Evolutionary conservation across 805 yeast genomes (phyloP).

Genomic region (Lipomyces starkeyi): DNA sequence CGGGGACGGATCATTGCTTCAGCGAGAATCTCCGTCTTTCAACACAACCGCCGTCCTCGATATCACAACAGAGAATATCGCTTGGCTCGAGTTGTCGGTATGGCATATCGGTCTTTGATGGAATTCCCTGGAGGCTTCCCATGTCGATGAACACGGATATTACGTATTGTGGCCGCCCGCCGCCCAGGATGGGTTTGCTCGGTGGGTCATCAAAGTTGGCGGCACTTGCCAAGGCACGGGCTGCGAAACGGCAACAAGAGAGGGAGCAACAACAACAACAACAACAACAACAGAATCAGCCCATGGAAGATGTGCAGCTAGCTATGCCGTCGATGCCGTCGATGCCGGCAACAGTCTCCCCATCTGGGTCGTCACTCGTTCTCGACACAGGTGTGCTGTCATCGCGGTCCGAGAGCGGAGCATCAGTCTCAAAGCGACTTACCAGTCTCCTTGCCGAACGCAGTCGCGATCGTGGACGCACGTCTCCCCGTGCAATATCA

Average conservation of each 20-base stretch:
- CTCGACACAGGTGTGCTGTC: conserved; percentile 9
- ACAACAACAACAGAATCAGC: neutral
- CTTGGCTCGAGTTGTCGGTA: conserved; percentile 1
- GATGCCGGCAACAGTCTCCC: neutral
- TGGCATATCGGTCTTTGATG: conserved; percentile 22
- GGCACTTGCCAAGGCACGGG: conserved; percentile 55
- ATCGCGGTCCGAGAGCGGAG: neutral
- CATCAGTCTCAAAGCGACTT: conserved; percentile 10
- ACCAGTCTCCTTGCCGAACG: conserved; percentile 15
- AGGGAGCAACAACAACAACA: conserved; percentile 1
- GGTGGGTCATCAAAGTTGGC: conserved; percentile 53
- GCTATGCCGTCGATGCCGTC: neutral
- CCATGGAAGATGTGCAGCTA: conserved; percentile 20
- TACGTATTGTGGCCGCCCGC: conserved; percentile 1
- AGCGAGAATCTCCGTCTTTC: neutral
- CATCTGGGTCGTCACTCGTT: neutral
- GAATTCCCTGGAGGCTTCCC: conserved; percentile 26
- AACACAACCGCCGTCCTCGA: neutral
- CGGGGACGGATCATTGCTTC: conserved; percentile 2
- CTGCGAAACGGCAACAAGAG: conserved; percentile 33
- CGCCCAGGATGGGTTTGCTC: conserved; percentile 22
- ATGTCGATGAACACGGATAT: conserved; percentile 11
- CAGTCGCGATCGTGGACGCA: conserved; percentile 7
- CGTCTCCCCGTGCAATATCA: conserved; percentile 1
- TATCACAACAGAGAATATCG: neutral